Percentiles rank a stretch among this genome's conserved stretches.
Evolutionary conservation across 2,329 filamentous ascomycete species (phyloP).

Genomic region (Monilinia fructigena): DNA sequence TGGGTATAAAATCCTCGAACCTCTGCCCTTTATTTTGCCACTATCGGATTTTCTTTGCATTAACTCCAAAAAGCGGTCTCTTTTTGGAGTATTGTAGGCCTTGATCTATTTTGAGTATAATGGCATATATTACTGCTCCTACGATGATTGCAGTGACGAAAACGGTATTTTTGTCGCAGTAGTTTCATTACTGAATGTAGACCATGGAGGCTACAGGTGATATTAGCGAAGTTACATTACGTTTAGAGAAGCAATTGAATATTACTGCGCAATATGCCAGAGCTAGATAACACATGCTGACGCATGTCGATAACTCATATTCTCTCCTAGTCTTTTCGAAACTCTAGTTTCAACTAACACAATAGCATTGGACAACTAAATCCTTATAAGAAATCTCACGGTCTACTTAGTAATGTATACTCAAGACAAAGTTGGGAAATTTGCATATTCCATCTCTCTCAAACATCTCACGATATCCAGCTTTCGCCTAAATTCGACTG

Average conservation of each 20-base stretch:
- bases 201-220: background rate
- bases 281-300: slow-evolving; percentile 43
- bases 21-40: slow-evolving; percentile 8
- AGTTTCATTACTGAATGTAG: background rate
- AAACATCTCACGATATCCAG: background rate
- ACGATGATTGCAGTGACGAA: slow-evolving; percentile 6
- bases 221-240: background rate
- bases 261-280: slow-evolving; percentile 38
- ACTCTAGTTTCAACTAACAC: slow-evolving; percentile 35
- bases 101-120: slow-evolving; percentile 10
- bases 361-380: slow-evolving; percentile 34
- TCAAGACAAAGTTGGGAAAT: background rate
- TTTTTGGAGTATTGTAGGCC: background rate
- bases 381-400: background rate
- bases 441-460: slow-evolving; percentile 9
- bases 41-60: slow-evolving; percentile 15
- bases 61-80: slow-evolving; percentile 1
- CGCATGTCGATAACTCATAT: slow-evolving; percentile 43
- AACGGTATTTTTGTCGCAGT: slow-evolving; percentile 9
- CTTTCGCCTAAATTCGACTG: background rate
- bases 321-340: slow-evolving; percentile 39
- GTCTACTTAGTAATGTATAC: background rate
- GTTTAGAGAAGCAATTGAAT: no score
- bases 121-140: slow-evolving; percentile 9
- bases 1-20: background rate